phyloP scores from a whole-genome alignment of 768 basidiomycete genomes.

The Exsudoporus frostii region DNA sequence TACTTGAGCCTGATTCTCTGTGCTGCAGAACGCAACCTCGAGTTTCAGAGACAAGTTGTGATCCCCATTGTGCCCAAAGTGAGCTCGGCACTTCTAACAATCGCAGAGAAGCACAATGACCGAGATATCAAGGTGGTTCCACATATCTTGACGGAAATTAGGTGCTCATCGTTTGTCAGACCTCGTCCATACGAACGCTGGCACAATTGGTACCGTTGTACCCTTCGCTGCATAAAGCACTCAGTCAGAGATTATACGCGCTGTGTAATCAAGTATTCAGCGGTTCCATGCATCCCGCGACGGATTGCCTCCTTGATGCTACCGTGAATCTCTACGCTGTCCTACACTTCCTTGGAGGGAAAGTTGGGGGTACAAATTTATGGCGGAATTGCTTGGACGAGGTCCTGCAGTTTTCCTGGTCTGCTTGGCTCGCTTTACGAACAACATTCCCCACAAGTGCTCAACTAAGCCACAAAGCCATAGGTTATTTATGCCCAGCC shows the following conservation, averaged over 20 bases:
- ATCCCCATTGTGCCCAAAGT: slow-evolving; percentile 73
- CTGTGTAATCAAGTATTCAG: slow-evolving; percentile 56
- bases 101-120: slow-evolving; percentile 52
- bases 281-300: slow-evolving; percentile 47
- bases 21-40: slow-evolving; percentile 55
- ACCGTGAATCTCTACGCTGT: slow-evolving; percentile 58
- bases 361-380: slow-evolving; percentile 63
- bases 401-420: slow-evolving; percentile 63
- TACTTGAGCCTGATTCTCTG: slow-evolving; percentile 63
- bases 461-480: slow-evolving; percentile 12
- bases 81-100: slow-evolving; percentile 50
- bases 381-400: slow-evolving; percentile 80
- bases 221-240: slow-evolving; percentile 61
- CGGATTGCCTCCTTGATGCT: slow-evolving; percentile 38
- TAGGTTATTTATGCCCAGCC: slow-evolving; percentile 1
- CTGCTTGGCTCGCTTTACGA: slow-evolving; percentile 53
- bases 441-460: slow-evolving; percentile 54
- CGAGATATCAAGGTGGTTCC: slow-evolving; percentile 51
- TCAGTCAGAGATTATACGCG: slow-evolving; percentile 48
- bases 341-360: slow-evolving; percentile 73
- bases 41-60: slow-evolving; percentile 79
- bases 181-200: slow-evolving; percentile 45
- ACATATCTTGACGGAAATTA: not conserved
- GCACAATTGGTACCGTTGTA: slow-evolving; percentile 58
- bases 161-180: slow-evolving; percentile 35